A percentile compares a stretch with the other conserved stretches of the same genome.
phyloP scores from a whole-genome alignment of 1,139 yeast genomes.

The Yamadazyma atmosphaerica region DNA sequence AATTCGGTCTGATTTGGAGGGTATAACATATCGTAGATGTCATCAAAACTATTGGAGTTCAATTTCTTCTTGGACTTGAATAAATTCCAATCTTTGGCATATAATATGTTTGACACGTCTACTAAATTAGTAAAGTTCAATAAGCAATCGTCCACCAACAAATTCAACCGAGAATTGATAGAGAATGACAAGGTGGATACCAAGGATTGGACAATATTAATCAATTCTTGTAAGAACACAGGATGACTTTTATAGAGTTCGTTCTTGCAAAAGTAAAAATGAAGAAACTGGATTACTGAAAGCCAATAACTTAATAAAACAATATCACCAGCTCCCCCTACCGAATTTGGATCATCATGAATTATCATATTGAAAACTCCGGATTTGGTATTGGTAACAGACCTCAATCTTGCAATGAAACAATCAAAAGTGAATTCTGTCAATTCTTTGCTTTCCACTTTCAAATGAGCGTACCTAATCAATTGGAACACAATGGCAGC shows the following conservation, averaged over 20 bases:
- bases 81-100: constrained; percentile 75
- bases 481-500: constrained; percentile 71
- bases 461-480: constrained; percentile 60
- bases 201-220: constrained; percentile 58
- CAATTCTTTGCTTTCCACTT: constrained; percentile 51
- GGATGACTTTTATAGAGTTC: constrained; percentile 57
- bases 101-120: constrained; percentile 58
- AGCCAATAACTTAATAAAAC: constrained; percentile 74
- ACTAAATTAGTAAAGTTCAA: constrained; percentile 65
- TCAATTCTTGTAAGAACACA: constrained; percentile 56
- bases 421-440: constrained; percentile 61
- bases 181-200: constrained; percentile 65
- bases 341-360: constrained; percentile 22
- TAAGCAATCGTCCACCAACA: constrained; percentile 61
- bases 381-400: constrained; percentile 58
- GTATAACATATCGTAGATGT: constrained; percentile 64
- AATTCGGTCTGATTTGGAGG: constrained; percentile 67
- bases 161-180: constrained; percentile 58
- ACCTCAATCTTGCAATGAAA: constrained; percentile 60
- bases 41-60: constrained; percentile 56
- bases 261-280: constrained; percentile 61
- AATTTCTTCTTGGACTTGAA: constrained; percentile 53
- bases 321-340: constrained; percentile 58
- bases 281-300: constrained; percentile 63
- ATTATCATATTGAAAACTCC: constrained; percentile 54